These are phyloP conservation scores for Wallacemonas sp. DNA, from an alignment of 208 protist genomes.

Conservation along the genomic window DNA sequence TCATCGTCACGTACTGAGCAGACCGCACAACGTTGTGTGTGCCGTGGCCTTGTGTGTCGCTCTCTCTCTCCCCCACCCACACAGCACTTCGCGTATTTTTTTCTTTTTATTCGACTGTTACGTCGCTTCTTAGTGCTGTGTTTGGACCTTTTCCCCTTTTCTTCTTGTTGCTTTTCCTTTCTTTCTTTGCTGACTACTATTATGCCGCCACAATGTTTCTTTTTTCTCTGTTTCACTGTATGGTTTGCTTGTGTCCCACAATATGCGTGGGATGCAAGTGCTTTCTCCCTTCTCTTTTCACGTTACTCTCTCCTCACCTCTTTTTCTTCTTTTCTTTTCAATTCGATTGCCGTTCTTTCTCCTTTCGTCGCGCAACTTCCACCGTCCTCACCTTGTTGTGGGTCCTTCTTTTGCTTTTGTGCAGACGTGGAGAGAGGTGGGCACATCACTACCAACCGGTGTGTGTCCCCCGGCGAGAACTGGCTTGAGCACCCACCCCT, in stretches of 20 bases:
- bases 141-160: slow-evolving; percentile 1
- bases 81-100: not conserved
- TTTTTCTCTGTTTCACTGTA: slow-evolving; percentile 9
- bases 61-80: not conserved
- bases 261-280: not conserved
- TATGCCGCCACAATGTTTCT: not conserved
- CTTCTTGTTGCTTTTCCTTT: slow-evolving; percentile 9
- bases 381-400: not conserved
- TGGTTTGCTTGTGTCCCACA: slow-evolving; percentile 19
- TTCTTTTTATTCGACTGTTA: not conserved
- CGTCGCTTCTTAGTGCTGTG: not conserved
- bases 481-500: too few species aligned
- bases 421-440: too few species aligned
- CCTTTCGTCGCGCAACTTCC: not conserved
- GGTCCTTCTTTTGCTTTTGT: not conserved
- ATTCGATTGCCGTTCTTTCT: not conserved
- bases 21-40: too few species aligned
- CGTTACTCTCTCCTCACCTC: not conserved
- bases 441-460: too few species aligned
- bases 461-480: too few species aligned
- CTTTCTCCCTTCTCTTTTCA: not conserved
- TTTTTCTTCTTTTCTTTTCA: slow-evolving; percentile 18
- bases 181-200: not conserved
- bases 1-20: too few species aligned
- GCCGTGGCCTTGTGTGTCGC: too few species aligned